These are phyloP conservation scores for Posidonia oceanica DNA, from an alignment of 116 monocot species.

Conservation along the genomic window DNA sequence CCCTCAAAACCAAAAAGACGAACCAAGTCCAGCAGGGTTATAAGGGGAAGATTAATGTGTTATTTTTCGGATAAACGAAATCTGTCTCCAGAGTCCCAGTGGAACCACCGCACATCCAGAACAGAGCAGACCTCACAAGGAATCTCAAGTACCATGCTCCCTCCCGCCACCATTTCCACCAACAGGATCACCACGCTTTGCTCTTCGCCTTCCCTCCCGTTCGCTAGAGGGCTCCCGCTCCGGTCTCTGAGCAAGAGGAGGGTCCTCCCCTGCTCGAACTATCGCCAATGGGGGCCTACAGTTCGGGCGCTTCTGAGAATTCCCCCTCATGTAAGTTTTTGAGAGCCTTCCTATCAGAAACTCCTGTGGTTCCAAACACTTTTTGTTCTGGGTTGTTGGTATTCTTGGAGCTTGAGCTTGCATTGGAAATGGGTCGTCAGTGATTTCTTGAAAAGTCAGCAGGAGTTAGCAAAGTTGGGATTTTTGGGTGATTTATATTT, in stretches of 20 bases:
- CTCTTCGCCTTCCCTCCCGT: not conserved
- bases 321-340: slow-evolving; percentile 4
- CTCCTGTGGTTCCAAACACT: not conserved
- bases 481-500: too few species aligned
- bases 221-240: slow-evolving; percentile 1
- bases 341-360: not conserved
- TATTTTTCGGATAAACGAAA: too few species aligned
- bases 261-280: not conserved
- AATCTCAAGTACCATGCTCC: slow-evolving; percentile 4
- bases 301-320: not conserved
- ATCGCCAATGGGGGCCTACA: too few species aligned
- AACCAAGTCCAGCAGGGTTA: too few species aligned
- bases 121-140: too few species aligned
- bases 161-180: slow-evolving; percentile 2
- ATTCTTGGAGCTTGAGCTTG: not conserved
- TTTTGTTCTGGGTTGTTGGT: not conserved
- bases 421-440: too few species aligned
- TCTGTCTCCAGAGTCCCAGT: too few species aligned
- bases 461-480: too few species aligned
- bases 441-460: too few species aligned
- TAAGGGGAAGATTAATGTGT: too few species aligned
- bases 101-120: too few species aligned
- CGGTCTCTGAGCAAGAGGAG: not conserved
- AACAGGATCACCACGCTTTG: not conserved
- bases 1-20: too few species aligned